phyloP scores from a whole-genome alignment of 192 early-diverging fungal species.

The Dissophora globulifera region DNA sequence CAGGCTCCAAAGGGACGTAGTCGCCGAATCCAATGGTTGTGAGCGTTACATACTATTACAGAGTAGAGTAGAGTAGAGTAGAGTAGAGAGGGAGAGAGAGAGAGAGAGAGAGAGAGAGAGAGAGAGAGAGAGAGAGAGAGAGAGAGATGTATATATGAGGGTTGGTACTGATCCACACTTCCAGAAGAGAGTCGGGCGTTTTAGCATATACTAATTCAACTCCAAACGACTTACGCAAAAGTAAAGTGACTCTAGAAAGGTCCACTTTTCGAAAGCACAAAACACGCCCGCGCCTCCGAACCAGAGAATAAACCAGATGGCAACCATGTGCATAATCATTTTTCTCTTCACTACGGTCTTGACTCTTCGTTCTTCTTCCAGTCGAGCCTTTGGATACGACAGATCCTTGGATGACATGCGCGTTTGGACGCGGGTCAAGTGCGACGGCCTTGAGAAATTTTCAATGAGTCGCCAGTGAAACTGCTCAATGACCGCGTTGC shows the following conservation, averaged over 20 bases:
- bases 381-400: slow-evolving; percentile 22
- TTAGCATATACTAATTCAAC: too few species aligned
- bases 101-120: not conserved
- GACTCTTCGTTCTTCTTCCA: slow-evolving; percentile 35
- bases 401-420: slow-evolving; percentile 38
- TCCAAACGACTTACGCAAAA: slow-evolving; percentile 44
- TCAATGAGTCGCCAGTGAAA: slow-evolving; percentile 42
- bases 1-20: slow-evolving; percentile 38
- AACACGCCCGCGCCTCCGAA: slow-evolving; percentile 50
- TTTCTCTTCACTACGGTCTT: slow-evolving; percentile 32
- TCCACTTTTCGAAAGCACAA: slow-evolving; percentile 40
- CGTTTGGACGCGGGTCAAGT: slow-evolving; percentile 40
- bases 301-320: slow-evolving; percentile 38
- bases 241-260: slow-evolving; percentile 39
- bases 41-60: slow-evolving; percentile 36
- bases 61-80: not conserved
- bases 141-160: not conserved
- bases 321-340: slow-evolving; percentile 38
- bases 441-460: slow-evolving; percentile 24
- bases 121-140: not conserved
- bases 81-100: not conserved
- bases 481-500: slow-evolving; percentile 45
- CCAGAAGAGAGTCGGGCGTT: too few species aligned
- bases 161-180: too few species aligned
- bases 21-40: slow-evolving; percentile 51